Conservation (phyloP, 176 grass and related monocot genomes). For the barley (Hordeum vulgare) region DNA sequence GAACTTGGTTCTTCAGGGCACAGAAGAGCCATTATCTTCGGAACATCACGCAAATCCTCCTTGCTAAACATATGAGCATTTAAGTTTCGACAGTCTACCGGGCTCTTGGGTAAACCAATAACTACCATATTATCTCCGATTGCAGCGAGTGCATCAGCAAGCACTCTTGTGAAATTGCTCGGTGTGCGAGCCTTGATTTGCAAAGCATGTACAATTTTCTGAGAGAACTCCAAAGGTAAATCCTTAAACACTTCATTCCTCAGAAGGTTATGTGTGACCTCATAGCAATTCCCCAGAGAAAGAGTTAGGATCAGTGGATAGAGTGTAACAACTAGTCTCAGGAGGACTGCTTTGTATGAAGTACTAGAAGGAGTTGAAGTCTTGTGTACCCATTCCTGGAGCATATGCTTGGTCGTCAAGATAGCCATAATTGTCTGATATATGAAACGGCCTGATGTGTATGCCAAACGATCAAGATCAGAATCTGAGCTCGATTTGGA, state of each 20-base stretch:
- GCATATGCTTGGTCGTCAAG: neutral
- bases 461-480: neutral
- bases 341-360: conserved; percentile 8
- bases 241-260: neutral
- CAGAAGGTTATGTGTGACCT: conserved; percentile 24
- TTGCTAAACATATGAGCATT: conserved; percentile 35
- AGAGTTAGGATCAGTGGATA: conserved; percentile 35
- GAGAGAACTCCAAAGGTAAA: conserved; percentile 44
- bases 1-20: conserved; percentile 8
- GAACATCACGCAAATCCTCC: conserved; percentile 25
- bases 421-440: neutral
- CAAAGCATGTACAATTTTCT: conserved; percentile 20
- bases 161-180: conserved; percentile 4
- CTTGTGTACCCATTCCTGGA: conserved; percentile 28
- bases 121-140: conserved; percentile 52
- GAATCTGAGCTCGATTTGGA: neutral
- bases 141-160: conserved; percentile 51
- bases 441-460: conserved; percentile 16
- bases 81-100: neutral
- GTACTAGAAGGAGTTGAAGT: neutral
- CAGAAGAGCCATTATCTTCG: conserved; percentile 28
- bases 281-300: neutral
- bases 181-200: neutral
- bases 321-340: conserved; percentile 43
- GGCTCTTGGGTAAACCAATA: conserved; percentile 24